Percentiles rank a stretch among this genome's conserved stretches.
Conservation (phyloP, 108 stramenopile species). For the Aureococcus anophagefferens region DNA sequence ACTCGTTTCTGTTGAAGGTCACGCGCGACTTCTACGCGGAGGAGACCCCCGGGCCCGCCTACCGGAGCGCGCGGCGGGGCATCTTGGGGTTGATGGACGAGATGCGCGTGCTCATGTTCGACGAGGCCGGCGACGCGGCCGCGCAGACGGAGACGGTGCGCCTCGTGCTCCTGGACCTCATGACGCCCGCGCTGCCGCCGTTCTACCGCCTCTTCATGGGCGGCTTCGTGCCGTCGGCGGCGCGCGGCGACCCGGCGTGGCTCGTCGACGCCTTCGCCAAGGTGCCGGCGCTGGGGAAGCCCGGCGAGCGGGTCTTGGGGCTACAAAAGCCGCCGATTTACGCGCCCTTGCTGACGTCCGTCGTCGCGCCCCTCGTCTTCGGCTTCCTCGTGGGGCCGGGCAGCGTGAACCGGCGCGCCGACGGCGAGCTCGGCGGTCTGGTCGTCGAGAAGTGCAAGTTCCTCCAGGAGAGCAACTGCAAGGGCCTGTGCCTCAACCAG, state of each 20-base stretch:
- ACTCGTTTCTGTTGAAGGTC: neutral
- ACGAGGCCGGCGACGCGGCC: conserved; percentile 24
- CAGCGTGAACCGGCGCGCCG: conserved; percentile 59
- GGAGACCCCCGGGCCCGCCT: neutral
- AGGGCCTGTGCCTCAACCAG: conserved; percentile 75
- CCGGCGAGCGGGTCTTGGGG: conserved; percentile 54
- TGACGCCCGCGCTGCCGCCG: conserved; percentile 76
- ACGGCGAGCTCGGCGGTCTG: conserved; percentile 69
- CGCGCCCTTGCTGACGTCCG: conserved; percentile 65
- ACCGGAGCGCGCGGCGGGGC: conserved; percentile 16
- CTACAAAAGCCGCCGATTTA: conserved; percentile 64
- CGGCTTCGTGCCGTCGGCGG: conserved; percentile 58
- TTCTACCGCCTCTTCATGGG: conserved; percentile 82
- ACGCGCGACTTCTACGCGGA: neutral
- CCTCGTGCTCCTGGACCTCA: conserved; percentile 57
- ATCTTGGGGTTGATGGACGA: conserved; percentile 70
- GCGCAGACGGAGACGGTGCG: conserved; percentile 67
- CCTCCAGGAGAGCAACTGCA: conserved; percentile 71
- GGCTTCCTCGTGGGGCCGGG: conserved; percentile 73
- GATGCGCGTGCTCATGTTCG: conserved; percentile 62
- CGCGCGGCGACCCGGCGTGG: conserved; percentile 3
- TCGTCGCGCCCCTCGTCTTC: conserved; percentile 80
- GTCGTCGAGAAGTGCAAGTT: conserved; percentile 87
- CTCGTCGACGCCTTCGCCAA: neutral
- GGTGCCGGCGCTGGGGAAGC: conserved; percentile 29